Evolutionary conservation across 352 stramenopile species (phyloP), one percentile per base, ranked within the genome.

Genomic region (Phytophthora fragariae): DNA sequence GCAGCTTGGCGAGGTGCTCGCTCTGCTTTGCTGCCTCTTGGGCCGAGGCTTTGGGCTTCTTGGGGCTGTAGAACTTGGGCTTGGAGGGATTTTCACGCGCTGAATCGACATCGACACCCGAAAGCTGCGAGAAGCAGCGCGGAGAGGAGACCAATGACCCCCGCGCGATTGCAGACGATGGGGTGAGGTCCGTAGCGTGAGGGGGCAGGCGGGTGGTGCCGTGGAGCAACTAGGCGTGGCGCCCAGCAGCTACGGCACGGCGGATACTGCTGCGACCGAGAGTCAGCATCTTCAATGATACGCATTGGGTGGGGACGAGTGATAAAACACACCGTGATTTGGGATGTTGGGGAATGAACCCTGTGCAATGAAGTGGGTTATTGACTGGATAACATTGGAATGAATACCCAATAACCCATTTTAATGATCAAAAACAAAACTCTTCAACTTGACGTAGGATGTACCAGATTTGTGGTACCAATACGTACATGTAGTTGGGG

Each of bases 81-180:
- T 60, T 65, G 19, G 49, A 14, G 1, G 10, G 64, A 46, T 60
- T 53, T 17, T 65, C 49, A 1, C 12, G 17, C n/a, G 53, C 11
- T 2, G 37, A 5, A 10, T n/a, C 10, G 29, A 2, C 14, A 7
- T 55, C 46, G 9, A 14, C 5, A 4, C 7, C 60, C n/a, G 64
- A 29, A 71, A 53, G 15, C 24, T 71, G 56, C 19, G 64, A 71
- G 24, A 71, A 71, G 31, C 44, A 44, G 55, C 56, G 33, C 33
- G 55, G 24, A 3, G 41, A 64, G 5, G 44, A 53, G 31, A n/a
- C 3, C 8, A 54, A 46, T 2, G 50, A 3, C 3, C 15, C 6
- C 21, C 62, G 37, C 6, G 24, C 5, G 11, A 33, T 7, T 12
- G 37, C 7, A 33, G 10, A 46, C 4, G 50, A n/a, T 7, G 37